Evolutionary conservation across 306 rosid genomes (phyloP).

Genomic region (Vachellia collinsii): DNA sequence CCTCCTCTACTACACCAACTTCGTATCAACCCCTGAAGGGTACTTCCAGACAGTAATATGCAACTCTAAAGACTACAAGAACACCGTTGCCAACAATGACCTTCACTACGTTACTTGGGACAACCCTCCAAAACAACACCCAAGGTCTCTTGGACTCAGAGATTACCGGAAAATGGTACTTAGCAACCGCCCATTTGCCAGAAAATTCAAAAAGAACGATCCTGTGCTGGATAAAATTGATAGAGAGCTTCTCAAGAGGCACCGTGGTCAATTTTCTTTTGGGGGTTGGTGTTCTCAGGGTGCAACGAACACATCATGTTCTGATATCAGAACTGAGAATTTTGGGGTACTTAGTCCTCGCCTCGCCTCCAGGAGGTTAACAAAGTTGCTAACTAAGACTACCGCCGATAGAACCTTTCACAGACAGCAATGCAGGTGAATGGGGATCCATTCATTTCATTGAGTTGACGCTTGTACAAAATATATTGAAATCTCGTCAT

Average conservation of each 20-base stretch:
- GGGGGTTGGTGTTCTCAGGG: conserved; percentile 82
- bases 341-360: conserved; percentile 74
- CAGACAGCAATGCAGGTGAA: conserved; percentile 72
- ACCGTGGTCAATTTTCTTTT: conserved; percentile 45
- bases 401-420: conserved; percentile 47
- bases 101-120: conserved; percentile 94
- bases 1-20: conserved; percentile 89
- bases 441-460: conserved; percentile 20
- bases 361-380: conserved; percentile 68
- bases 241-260: conserved; percentile 67
- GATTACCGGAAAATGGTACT: conserved; percentile 64
- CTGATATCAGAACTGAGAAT: conserved; percentile 50
- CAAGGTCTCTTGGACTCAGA: conserved; percentile 67
- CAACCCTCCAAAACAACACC: conserved; percentile 91
- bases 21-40: conserved; percentile 91
- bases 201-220: conserved; percentile 78
- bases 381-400: conserved; percentile 51
- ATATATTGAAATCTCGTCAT: neutral
- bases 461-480: conserved; percentile 22
- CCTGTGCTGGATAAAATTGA: conserved; percentile 72
- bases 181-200: conserved; percentile 79
- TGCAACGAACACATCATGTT: conserved; percentile 44
- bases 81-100: conserved; percentile 84
- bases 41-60: conserved; percentile 87
- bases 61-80: conserved; percentile 69